A percentile compares a stretch with the other conserved stretches of the same genome.
These are phyloP conservation scores for Gossypium laxum DNA, from an alignment of 441 rosid genomes.

Conservation along the genomic window DNA sequence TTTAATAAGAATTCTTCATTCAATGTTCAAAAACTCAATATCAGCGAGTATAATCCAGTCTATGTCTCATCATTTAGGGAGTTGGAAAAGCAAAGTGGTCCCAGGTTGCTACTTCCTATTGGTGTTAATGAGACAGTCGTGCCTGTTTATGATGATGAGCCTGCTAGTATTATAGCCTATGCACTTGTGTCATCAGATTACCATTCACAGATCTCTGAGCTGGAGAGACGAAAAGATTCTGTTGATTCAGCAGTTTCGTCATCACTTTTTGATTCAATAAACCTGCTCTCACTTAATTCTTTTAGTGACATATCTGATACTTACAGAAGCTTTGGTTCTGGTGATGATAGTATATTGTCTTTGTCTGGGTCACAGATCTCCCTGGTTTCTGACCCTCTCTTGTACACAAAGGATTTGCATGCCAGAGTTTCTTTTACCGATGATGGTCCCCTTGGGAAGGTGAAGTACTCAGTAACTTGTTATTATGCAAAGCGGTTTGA, in stretches of 20 bases:
- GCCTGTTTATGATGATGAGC: conserved; percentile 57
- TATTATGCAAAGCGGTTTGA: conserved; percentile 66
- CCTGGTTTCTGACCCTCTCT: conserved; percentile 37
- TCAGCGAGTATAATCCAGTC: conserved; percentile 39
- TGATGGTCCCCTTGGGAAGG: conserved; percentile 51
- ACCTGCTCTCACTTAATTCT: conserved; percentile 37
- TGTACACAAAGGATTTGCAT: conserved; percentile 44
- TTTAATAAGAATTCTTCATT: conserved; percentile 33
- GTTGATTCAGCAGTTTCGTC: conserved; percentile 38
- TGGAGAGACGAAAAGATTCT: conserved; percentile 49
- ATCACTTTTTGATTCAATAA: conserved; percentile 41
- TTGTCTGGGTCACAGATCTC: conserved; percentile 42
- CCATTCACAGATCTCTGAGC: conserved; percentile 40
- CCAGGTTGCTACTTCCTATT: conserved; percentile 46
- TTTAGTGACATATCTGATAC: conserved; percentile 41
- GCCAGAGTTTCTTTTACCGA: conserved; percentile 49
- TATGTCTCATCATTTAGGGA: conserved; percentile 40
- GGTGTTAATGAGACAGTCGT: conserved; percentile 43
- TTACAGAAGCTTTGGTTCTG: conserved; percentile 42
- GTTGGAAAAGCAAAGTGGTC: conserved; percentile 41
- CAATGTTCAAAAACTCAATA: conserved; percentile 35
- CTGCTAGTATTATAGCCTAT: conserved; percentile 53
- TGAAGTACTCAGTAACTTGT: conserved; percentile 52
- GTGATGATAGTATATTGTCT: conserved; percentile 36
- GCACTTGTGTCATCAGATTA: conserved; percentile 48